Evolutionary conservation across 2,329 filamentous ascomycete genomes (phyloP), one percentile per base, ranked within the genome.

Genomic region (Alternaria sp.): DNA sequence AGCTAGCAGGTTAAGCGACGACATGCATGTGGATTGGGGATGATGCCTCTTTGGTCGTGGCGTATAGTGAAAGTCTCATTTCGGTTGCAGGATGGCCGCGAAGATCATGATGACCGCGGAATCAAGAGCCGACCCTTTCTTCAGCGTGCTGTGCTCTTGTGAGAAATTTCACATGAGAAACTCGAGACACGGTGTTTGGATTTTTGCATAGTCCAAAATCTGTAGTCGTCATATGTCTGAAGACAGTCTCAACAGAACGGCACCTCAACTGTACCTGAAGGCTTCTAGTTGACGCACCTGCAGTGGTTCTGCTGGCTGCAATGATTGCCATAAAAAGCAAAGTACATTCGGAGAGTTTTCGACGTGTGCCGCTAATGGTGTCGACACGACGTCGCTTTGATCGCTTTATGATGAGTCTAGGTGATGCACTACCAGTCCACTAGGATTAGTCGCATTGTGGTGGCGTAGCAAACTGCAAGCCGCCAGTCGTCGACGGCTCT

Each of bases 71-170:
- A 54, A 52, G 34, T 58, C 56, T 62, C 58, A 70, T 73, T 61
- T 68, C 62, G 63, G 65, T 45, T 65, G 58, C 60, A 59, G 60
- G 56, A 65, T 62, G 61, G 57, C 55, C 58, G 53, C 62, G 68
- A 55, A 61, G 67, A 70, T 71, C 64, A 56, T 60, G 62, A 59
- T 57, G 26, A 40, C 48, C 55, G 51, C 61, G 54, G 56, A 31
- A 23, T 40, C 14, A 58, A 29, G 29, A 51, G 39, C 50, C 28
- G 45, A 39, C 40, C 44, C 37, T 39, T 33, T 56, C 45, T 39
- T 49, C 41, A 44, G 31, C 11, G 23, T 55, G 52, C 41, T 21
- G 21, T 42, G 31, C 34, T 39, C 21, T 34, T 41, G 49, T 54
- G 39, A 42, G 48, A 21, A 48, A 24, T 26, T 33, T 28, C 23